These are phyloP conservation scores for Phtheirospermum japonicum DNA, from an alignment of 257 asterid genomes.

Conservation along the genomic window DNA sequence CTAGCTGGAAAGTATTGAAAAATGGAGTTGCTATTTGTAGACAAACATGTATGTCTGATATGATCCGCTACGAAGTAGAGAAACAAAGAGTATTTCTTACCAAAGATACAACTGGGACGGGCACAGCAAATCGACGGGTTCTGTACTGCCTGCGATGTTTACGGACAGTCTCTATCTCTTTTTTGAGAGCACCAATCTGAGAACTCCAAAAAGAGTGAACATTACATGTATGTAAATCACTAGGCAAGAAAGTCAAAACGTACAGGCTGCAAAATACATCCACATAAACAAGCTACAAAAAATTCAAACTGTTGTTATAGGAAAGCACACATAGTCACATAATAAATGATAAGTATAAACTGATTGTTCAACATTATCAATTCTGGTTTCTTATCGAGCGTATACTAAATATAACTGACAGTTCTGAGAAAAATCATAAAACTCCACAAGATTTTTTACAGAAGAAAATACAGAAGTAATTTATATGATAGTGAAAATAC, in stretches of 20 bases:
- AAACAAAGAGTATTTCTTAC: slow-evolving; percentile 40
- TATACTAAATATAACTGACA: too few relatives aligned
- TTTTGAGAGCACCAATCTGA: slow-evolving; percentile 74
- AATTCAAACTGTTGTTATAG: slow-evolving; percentile 13
- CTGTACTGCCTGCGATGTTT: slow-evolving; percentile 96
- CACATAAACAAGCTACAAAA: slow-evolving; percentile 15
- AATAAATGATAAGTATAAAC: slow-evolving; percentile 15
- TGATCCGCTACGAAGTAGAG: slow-evolving; percentile 11
- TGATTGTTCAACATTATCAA: too few relatives aligned
- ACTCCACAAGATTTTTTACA: too few relatives aligned
- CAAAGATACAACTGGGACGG: slow-evolving; percentile 93
- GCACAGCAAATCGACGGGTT: slow-evolving; percentile 58
- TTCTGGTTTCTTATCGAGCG: too few relatives aligned
- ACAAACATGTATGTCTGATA: not conserved
- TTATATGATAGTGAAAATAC: too few relatives aligned
- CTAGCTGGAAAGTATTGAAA: too few relatives aligned
- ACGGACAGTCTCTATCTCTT: slow-evolving; percentile 95
- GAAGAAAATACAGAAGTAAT: too few relatives aligned
- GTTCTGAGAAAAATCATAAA: too few relatives aligned
- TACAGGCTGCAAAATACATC: slow-evolving; percentile 17
- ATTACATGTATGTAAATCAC: slow-evolving; percentile 29
- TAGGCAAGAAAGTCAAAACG: slow-evolving; percentile 21
- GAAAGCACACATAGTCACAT: not conserved
- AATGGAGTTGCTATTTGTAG: too few relatives aligned
- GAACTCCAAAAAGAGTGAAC: too few relatives aligned